These are phyloP conservation scores for Lithohypha guttulata DNA, from an alignment of 2,329 filamentous ascomycete genomes.

Conservation along the genomic window DNA sequence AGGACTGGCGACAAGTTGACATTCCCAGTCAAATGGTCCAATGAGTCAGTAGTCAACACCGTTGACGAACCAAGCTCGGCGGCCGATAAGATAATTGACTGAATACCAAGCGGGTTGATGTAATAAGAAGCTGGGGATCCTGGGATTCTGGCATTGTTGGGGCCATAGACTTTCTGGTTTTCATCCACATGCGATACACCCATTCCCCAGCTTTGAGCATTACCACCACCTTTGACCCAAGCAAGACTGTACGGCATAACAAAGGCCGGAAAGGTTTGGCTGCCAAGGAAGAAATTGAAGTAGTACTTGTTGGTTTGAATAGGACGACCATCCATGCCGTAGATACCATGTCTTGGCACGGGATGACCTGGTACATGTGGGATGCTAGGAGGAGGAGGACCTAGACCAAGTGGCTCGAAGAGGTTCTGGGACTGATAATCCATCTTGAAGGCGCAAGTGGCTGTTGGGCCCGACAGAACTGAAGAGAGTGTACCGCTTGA, in stretches of 20 bases:
- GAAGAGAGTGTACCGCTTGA: conserved; percentile 10
- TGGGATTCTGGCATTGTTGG: conserved; percentile 39
- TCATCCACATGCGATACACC: conserved; percentile 63
- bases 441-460: conserved; percentile 17
- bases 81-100: conserved; percentile 71
- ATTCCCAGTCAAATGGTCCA: conserved; percentile 50
- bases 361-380: conserved; percentile 32
- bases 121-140: conserved; percentile 58
- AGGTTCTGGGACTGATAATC: conserved; percentile 29
- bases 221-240: conserved; percentile 55
- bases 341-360: conserved; percentile 29
- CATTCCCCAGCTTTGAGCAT: conserved; percentile 63
- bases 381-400: conserved; percentile 30
- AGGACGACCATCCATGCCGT: conserved; percentile 23
- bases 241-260: conserved; percentile 63
- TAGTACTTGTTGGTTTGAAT: conserved; percentile 52
- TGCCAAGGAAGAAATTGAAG: conserved; percentile 66
- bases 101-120: conserved; percentile 69
- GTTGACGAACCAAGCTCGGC: conserved; percentile 57
- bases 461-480: conserved; percentile 13
- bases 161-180: conserved; percentile 56
- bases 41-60: conserved; percentile 41
- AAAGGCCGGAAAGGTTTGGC: conserved; percentile 58
- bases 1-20: conserved; percentile 52
- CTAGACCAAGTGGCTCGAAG: conserved; percentile 32